Evolutionary conservation across 2,329 filamentous ascomycete species (phyloP).

Genomic region (Colletotrichum sp.): DNA sequence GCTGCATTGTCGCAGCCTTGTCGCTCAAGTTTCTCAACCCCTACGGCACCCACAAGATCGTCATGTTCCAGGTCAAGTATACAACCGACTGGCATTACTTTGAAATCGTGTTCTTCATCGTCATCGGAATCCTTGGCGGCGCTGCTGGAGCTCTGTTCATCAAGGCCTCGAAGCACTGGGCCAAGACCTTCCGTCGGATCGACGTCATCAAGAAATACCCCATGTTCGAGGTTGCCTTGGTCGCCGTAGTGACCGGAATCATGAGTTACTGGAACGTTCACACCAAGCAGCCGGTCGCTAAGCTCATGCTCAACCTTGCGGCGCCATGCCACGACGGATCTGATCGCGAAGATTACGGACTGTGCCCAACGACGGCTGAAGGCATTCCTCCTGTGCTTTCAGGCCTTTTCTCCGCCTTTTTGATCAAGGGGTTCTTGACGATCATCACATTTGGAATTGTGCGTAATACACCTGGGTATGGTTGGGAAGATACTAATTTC

Average conservation of each 20-base stretch:
- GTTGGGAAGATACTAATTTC: not conserved
- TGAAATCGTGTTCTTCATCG: slow-evolving; percentile 82
- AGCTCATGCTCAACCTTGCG: slow-evolving; percentile 88
- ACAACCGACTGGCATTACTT: slow-evolving; percentile 92
- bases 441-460: slow-evolving; percentile 90
- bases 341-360: slow-evolving; percentile 67
- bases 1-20: slow-evolving; percentile 90
- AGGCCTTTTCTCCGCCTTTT: slow-evolving; percentile 77
- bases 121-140: slow-evolving; percentile 87
- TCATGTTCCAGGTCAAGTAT: slow-evolving; percentile 94
- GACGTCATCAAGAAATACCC: slow-evolving; percentile 81
- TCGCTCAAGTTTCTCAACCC: slow-evolving; percentile 95
- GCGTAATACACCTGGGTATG: slow-evolving; percentile 33
- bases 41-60: slow-evolving; percentile 95
- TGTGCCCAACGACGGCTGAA: slow-evolving; percentile 76
- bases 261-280: slow-evolving; percentile 93
- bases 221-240: slow-evolving; percentile 84
- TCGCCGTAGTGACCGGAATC: slow-evolving; percentile 83
- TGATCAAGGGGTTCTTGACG: slow-evolving; percentile 89
- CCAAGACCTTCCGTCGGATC: slow-evolving; percentile 84
- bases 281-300: slow-evolving; percentile 87
- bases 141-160: slow-evolving; percentile 90
- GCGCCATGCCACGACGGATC: slow-evolving; percentile 79
- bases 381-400: slow-evolving; percentile 80
- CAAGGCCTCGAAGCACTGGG: slow-evolving; percentile 92